Percentiles rank a stretch among this genome's conserved stretches.
phyloP scores from a whole-genome alignment of 1,284 basidiomycete genomes.

The Austroboletus olivaceoglutinosus region DNA sequence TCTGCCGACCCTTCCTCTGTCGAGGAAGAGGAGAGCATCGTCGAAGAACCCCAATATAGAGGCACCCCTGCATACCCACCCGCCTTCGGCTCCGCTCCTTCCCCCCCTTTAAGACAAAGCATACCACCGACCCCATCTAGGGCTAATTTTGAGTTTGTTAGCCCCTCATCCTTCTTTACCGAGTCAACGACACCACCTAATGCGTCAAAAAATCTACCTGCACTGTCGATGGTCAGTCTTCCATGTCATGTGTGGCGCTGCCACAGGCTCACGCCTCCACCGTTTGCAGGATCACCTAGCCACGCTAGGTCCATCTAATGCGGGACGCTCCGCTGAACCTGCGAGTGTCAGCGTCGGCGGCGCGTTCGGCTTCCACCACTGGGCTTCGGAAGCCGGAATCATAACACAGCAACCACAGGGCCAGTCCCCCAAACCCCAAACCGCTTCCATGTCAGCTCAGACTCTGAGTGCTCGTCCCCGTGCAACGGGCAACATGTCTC shows the following conservation, averaged over 20 bases:
- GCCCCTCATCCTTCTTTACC: constrained; percentile 25
- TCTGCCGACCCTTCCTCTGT: constrained; percentile 18
- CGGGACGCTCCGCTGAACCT: constrained; percentile 23
- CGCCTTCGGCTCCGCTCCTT: constrained; percentile 8
- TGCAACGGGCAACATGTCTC: constrained; percentile 30
- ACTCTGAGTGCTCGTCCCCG: constrained; percentile 21
- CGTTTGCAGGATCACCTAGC: constrained; percentile 26
- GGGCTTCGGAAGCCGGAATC: constrained; percentile 34
- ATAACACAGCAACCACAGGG: constrained; percentile 16
- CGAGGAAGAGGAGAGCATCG: constrained; percentile 33
- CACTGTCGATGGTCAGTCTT: constrained; percentile 30
- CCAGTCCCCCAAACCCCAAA: constrained; percentile 12
- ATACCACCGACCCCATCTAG: constrained; percentile 25
- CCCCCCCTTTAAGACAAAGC: constrained; percentile 10
- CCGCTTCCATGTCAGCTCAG: constrained; percentile 7
- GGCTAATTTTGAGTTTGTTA: constrained; percentile 28
- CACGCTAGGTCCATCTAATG: constrained; percentile 26
- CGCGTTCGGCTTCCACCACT: constrained; percentile 27
- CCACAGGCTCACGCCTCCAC: constrained; percentile 10
- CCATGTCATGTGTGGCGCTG: neutral
- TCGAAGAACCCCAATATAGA: constrained; percentile 32
- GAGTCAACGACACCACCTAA: constrained; percentile 22
- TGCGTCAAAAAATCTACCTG: constrained; percentile 30
- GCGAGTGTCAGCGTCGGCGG: constrained; percentile 5
- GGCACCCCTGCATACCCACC: constrained; percentile 27